Conservation (phyloP, 805 yeast species). For the Metschnikowia rubicola region DNA sequence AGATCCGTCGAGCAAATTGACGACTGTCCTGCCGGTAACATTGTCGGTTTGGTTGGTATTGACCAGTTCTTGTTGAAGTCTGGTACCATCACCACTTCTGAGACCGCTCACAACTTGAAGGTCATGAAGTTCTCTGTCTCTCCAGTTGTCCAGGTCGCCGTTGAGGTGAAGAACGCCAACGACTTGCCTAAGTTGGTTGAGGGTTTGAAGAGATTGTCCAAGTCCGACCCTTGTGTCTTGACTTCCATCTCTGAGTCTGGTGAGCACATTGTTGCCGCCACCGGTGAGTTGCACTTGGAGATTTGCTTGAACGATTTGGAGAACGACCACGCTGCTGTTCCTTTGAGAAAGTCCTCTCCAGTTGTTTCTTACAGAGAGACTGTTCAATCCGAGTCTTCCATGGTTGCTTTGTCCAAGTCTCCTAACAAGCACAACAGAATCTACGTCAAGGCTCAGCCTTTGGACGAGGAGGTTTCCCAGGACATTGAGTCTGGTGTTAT, state of each 20-base stretch:
- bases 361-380: constrained; percentile 99
- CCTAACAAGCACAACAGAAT: constrained; percentile 99
- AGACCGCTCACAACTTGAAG: constrained; percentile 98
- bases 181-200: constrained; percentile 99
- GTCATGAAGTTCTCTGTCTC: constrained; percentile 99
- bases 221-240: constrained; percentile 98
- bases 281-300: constrained; percentile 99
- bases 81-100: constrained; percentile 97
- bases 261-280: constrained; percentile 99
- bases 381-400: constrained; percentile 88
- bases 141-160: constrained; percentile 99
- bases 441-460: constrained; percentile 95
- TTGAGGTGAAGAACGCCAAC: constrained; percentile 98
- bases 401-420: constrained; percentile 96
- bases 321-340: constrained; percentile 99
- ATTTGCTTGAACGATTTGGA: constrained; percentile 94
- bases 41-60: constrained; percentile 99
- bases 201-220: constrained; percentile 99
- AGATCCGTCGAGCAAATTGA: constrained; percentile 96
- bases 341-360: constrained; percentile 96
- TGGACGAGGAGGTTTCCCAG: constrained; percentile 84
- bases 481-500: constrained; percentile 94
- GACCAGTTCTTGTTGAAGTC: constrained; percentile 99
- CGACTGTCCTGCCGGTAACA: constrained; percentile 99
- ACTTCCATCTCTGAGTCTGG: constrained; percentile 86